Evolutionary conservation across 306 rosid genomes (phyloP).

Genomic region (Geum urbanum): DNA sequence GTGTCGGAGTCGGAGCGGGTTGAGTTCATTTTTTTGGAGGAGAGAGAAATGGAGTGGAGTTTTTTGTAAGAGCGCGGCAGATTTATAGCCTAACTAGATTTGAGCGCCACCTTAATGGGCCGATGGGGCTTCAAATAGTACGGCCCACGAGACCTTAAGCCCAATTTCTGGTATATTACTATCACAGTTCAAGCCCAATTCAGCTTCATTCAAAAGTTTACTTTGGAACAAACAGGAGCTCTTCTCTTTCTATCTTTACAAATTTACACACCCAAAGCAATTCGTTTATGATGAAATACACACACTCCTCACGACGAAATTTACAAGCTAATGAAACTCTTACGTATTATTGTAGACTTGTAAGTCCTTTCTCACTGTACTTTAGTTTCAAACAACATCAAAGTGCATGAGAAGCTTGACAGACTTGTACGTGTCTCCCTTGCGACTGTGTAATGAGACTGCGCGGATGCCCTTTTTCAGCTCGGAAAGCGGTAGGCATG

Average conservation of each 20-base stretch:
- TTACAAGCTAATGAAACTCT: background rate
- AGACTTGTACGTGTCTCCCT: constrained; percentile 65
- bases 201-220: background rate
- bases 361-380: background rate
- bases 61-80: constrained; percentile 16
- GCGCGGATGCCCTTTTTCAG: constrained; percentile 75
- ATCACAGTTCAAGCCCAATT: background rate
- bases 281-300: background rate
- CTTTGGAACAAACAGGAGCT: background rate
- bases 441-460: constrained; percentile 44
- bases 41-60: background rate
- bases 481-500: constrained; percentile 75
- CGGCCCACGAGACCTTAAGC: background rate
- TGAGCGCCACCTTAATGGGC: background rate
- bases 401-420: constrained; percentile 93
- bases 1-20: constrained; percentile 46
- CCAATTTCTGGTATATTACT: background rate
- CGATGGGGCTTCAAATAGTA: background rate
- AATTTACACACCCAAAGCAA: background rate
- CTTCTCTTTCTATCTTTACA: background rate
- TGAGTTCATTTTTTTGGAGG: constrained; percentile 34
- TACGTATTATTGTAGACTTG: constrained; percentile 6
- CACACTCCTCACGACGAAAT: constrained; percentile 14
- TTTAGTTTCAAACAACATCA: constrained; percentile 41
- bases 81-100: background rate